phyloP scores from a whole-genome alignment of 176 grass and related monocot species.

The Poa annua region DNA sequence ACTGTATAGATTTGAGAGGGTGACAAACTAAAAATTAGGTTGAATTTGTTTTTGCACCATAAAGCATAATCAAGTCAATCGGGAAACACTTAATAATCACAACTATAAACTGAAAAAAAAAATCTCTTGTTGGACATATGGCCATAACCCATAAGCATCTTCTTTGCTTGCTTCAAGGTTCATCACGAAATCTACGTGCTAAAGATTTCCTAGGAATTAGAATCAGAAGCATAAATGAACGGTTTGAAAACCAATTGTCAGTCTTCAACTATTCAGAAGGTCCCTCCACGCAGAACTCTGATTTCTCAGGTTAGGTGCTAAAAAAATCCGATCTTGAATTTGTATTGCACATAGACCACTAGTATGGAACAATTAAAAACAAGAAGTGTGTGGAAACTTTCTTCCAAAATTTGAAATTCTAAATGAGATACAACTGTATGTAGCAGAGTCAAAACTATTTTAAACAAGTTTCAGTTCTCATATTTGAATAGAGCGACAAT shows the following conservation, averaged over 20 bases:
- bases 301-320: background rate
- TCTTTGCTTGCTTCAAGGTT: background rate
- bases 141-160: background rate
- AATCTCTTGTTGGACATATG: background rate
- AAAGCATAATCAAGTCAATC: background rate
- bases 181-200: background rate
- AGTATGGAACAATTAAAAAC: background rate
- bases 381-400: background rate
- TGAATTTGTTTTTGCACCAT: background rate
- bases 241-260: background rate
- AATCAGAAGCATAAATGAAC: background rate
- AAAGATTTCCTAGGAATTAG: background rate
- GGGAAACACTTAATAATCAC: conserved; percentile 2
- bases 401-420: background rate
- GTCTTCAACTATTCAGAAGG: background rate
- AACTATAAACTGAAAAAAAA: background rate
- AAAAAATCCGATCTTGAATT: background rate
- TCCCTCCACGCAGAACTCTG: background rate
- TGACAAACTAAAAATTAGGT: background rate
- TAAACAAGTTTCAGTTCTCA: background rate
- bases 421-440: background rate
- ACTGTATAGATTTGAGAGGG: background rate
- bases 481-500: background rate
- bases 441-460: background rate
- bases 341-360: background rate